These are phyloP conservation scores for Darksidea phi DNA, from an alignment of 495 filamentous ascomycete genomes.

Conservation along the genomic window DNA sequence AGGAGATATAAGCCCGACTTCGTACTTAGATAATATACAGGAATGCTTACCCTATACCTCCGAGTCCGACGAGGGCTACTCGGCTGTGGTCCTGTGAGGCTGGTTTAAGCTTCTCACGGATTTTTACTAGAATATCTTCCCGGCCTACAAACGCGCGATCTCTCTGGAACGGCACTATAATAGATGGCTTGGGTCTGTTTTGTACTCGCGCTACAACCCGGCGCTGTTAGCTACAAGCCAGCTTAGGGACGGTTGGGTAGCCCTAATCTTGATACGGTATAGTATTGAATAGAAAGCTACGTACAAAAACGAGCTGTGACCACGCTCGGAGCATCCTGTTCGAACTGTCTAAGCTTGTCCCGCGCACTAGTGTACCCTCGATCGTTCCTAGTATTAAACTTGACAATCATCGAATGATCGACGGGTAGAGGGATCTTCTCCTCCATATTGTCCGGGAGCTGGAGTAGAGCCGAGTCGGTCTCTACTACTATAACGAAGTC, in stretches of 20 bases:
- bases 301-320: too few relatives aligned
- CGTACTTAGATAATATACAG: background rate
- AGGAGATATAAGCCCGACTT: background rate
- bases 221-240: too few relatives aligned
- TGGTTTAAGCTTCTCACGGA: background rate
- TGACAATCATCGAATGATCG: background rate
- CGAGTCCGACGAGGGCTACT: constrained; percentile 13
- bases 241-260: too few relatives aligned
- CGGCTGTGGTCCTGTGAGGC: constrained; percentile 4
- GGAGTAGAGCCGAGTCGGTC: background rate
- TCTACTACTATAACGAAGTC: background rate
- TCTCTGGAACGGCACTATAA: constrained; percentile 14
- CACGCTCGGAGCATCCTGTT: too few relatives aligned
- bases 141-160: constrained; percentile 19
- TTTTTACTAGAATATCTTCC: constrained; percentile 15
- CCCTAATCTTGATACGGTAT: too few relatives aligned
- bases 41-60: constrained; percentile 29
- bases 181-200: too few relatives aligned
- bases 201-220: too few relatives aligned
- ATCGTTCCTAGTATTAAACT: background rate
- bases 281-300: too few relatives aligned
- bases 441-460: background rate
- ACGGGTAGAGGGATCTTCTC: background rate
- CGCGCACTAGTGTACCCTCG: too few relatives aligned
- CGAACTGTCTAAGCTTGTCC: too few relatives aligned